phyloP scores from a whole-genome alignment of 2,329 filamentous ascomycete genomes.

The Cladophialophora yegresii region DNA sequence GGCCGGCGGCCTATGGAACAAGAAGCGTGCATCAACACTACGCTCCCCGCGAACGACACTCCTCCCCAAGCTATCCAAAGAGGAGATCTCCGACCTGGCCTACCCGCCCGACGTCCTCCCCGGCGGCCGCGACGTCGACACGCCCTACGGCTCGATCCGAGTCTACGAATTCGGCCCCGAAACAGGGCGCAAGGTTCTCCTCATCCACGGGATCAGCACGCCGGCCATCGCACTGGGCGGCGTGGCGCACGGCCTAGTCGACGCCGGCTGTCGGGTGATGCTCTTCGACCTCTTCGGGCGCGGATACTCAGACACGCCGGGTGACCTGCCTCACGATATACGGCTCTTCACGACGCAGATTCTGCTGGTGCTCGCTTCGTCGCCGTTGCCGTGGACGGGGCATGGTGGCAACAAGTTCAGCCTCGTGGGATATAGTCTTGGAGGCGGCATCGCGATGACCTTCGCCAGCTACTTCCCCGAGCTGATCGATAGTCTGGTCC shows the following conservation, averaged over 20 bases:
- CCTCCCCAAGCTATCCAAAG: slow-evolving; percentile 41
- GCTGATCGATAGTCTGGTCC: slow-evolving; percentile 68
- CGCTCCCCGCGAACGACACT: slow-evolving; percentile 44
- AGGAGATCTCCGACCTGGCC: slow-evolving; percentile 49
- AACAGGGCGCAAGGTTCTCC: slow-evolving; percentile 68
- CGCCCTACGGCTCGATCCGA: slow-evolving; percentile 66
- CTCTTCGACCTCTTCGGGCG: slow-evolving; percentile 71
- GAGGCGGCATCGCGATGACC: slow-evolving; percentile 70
- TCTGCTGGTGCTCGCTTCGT: slow-evolving; percentile 69
- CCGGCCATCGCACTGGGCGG: slow-evolving; percentile 69
- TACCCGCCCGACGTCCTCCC: slow-evolving; percentile 73
- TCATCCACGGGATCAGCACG: slow-evolving; percentile 81
- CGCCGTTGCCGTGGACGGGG: slow-evolving; percentile 66
- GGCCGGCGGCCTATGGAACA: slow-evolving; percentile 18
- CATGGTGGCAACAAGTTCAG: slow-evolving; percentile 62
- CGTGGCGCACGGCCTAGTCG: slow-evolving; percentile 66
- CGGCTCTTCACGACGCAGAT: slow-evolving; percentile 73
- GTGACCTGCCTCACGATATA: slow-evolving; percentile 69
- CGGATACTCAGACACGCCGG: slow-evolving; percentile 72
- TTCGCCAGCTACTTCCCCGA: slow-evolving; percentile 70
- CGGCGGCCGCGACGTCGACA: slow-evolving; percentile 65
- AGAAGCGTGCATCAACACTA: slow-evolving; percentile 14
- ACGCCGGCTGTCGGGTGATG: slow-evolving; percentile 72
- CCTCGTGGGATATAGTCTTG: slow-evolving; percentile 76
- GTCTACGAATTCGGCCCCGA: slow-evolving; percentile 81